These are phyloP conservation scores for Schwanniomyces occidentalis DNA, from an alignment of 805 yeast species.

Conservation along the genomic window DNA sequence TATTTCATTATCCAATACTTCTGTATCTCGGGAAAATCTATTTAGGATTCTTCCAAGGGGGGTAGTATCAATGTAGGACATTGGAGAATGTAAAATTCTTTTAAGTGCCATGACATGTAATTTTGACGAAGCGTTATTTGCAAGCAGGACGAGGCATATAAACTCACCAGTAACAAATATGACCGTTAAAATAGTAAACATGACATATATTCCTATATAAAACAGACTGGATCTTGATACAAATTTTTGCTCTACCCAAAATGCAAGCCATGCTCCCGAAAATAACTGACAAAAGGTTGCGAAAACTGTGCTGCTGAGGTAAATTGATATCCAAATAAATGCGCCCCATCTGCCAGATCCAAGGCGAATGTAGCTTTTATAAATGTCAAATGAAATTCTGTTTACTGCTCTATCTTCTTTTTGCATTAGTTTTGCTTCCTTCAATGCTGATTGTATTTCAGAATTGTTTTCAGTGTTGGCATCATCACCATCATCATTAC, in stretches of 20 bases:
- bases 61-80: slow-evolving; percentile 25
- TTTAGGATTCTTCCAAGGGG: slow-evolving; percentile 28
- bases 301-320: slow-evolving; percentile 4
- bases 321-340: slow-evolving; percentile 8
- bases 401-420: slow-evolving; percentile 20
- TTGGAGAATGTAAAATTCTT: slow-evolving; percentile 19
- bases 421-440: slow-evolving; percentile 11
- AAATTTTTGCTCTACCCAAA: slow-evolving; percentile 20
- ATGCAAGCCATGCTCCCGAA: slow-evolving; percentile 24
- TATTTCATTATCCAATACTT: slow-evolving; percentile 23
- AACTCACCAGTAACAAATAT: slow-evolving; percentile 10
- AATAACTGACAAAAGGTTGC: slow-evolving; percentile 19
- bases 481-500: slow-evolving; percentile 9
- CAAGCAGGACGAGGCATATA: slow-evolving; percentile 10
- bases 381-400: slow-evolving; percentile 11
- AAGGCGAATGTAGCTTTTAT: slow-evolving; percentile 11
- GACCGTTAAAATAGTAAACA: slow-evolving; percentile 16
- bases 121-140: slow-evolving; percentile 14
- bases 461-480: slow-evolving; percentile 2
- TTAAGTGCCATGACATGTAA: slow-evolving; percentile 16
- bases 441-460: slow-evolving; percentile 3
- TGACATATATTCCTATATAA: slow-evolving; percentile 19
- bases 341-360: slow-evolving; percentile 14
- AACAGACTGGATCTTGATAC: slow-evolving; percentile 4
- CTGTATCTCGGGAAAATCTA: slow-evolving; percentile 26